Percentiles rank a stretch among this genome's conserved stretches.
Conservation (phyloP, 2,329 filamentous ascomycete species). For the Fusarium liriodendri region DNA sequence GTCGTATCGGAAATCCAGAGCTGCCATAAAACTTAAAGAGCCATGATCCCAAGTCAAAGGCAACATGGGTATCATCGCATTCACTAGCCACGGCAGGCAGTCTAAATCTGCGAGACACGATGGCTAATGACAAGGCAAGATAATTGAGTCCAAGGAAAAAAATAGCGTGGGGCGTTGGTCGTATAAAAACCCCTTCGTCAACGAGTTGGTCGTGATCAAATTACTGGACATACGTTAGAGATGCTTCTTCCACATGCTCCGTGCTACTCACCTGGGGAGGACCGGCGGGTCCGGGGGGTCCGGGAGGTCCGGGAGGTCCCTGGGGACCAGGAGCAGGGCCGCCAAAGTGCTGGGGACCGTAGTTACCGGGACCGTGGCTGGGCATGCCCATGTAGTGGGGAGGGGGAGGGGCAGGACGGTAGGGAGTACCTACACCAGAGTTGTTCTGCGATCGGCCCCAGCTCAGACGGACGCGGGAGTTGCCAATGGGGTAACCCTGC, state of each 20-base stretch:
- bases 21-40: constrained; percentile 45
- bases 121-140: constrained; percentile 40
- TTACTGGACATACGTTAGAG: constrained; percentile 38
- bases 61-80: constrained; percentile 42
- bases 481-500: constrained; percentile 99
- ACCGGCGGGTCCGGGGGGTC: constrained; percentile 51
- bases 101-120: constrained; percentile 34
- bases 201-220: constrained; percentile 45
- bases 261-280: constrained; percentile 53
- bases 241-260: constrained; percentile 14
- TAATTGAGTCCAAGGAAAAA: constrained; percentile 44
- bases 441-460: constrained; percentile 99
- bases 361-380: constrained; percentile 57
- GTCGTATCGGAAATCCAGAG: constrained; percentile 46
- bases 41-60: constrained; percentile 42
- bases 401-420: constrained; percentile 85
- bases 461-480: constrained; percentile 95
- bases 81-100: constrained; percentile 39
- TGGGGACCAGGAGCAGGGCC: constrained; percentile 57
- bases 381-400: constrained; percentile 66
- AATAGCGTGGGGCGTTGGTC: constrained; percentile 35
- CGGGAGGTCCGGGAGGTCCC: constrained; percentile 54
- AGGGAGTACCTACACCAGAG: constrained; percentile 96
- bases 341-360: constrained; percentile 61
- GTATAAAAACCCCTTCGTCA: constrained; percentile 42